Percentiles rank a stretch among this genome's conserved stretches.
Conservation (phyloP, 163 green algal species). For the Scenedesmus sp. region DNA sequence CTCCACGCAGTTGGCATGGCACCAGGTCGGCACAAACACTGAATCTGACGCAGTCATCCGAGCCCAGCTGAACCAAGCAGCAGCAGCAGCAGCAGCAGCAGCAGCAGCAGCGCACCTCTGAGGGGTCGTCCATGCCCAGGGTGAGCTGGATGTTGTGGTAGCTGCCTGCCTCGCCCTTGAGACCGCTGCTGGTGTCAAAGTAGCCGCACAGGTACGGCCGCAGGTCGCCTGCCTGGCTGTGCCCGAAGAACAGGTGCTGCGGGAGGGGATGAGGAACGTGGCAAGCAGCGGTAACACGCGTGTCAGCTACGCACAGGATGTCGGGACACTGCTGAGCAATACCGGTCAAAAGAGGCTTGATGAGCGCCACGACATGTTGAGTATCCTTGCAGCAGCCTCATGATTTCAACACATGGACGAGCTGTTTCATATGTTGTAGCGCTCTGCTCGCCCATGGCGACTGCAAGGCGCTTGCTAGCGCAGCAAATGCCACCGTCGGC, state of each 20-base stretch:
- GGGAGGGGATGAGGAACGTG: neutral
- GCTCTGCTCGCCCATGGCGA: no score
- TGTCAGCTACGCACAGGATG: no score
- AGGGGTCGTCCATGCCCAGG: slow-evolving; percentile 80
- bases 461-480: no score
- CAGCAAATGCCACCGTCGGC: no score
- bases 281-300: neutral
- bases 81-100: neutral
- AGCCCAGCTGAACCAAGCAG: neutral
- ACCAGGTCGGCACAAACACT: neutral
- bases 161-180: slow-evolving; percentile 78
- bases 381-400: no score
- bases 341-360: no score
- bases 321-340: no score
- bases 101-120: slow-evolving; percentile 18
- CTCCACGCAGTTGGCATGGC: no score
- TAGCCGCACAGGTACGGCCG: slow-evolving; percentile 90
- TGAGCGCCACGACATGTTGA: no score
- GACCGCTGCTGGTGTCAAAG: slow-evolving; percentile 93
- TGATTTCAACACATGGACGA: no score
- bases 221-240: slow-evolving; percentile 78
- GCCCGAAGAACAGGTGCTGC: slow-evolving; percentile 74
- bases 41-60: neutral
- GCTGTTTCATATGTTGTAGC: no score
- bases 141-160: slow-evolving; percentile 91